A percentile compares a stretch with the other conserved stretches of the same genome.
Conservation (phyloP, 1,284 basidiomycete genomes). For the Heterobasidion occidentale region DNA sequence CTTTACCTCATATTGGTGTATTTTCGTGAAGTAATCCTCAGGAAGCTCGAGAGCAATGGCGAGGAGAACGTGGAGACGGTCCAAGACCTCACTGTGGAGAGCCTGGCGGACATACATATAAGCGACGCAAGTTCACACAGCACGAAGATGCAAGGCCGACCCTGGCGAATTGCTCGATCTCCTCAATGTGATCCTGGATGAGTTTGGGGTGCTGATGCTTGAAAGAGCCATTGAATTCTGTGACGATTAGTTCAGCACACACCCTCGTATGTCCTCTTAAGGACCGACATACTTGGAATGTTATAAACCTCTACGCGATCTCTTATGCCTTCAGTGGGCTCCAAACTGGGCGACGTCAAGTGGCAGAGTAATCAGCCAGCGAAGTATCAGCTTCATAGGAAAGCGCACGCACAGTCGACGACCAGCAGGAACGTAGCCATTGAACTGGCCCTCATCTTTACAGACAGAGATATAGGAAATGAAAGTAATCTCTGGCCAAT, state of each 20-base stretch:
- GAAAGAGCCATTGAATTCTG: conserved; percentile 35
- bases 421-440: conserved; percentile 44
- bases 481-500: neutral
- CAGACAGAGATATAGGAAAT: neutral
- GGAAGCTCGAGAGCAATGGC: conserved; percentile 48
- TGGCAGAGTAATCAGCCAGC: neutral
- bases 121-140: neutral
- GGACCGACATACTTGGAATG: conserved; percentile 31
- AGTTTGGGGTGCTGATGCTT: conserved; percentile 29
- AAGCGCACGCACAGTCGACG: conserved; percentile 26
- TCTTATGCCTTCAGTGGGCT: conserved; percentile 27
- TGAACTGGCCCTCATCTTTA: conserved; percentile 36
- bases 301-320: conserved; percentile 45
- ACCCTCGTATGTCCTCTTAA: neutral
- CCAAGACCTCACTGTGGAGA: conserved; percentile 41
- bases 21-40: conserved; percentile 42
- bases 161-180: conserved; percentile 38
- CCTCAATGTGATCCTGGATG: conserved; percentile 32
- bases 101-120: conserved; percentile 15
- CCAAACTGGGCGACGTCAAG: conserved; percentile 16
- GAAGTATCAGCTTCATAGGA: neutral
- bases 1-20: conserved; percentile 39
- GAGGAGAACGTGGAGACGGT: conserved; percentile 36
- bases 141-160: conserved; percentile 8
- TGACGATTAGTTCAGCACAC: neutral